These are phyloP conservation scores for Parietichytrium sp. DNA, from an alignment of 108 stramenopile genomes.

Conservation along the genomic window DNA sequence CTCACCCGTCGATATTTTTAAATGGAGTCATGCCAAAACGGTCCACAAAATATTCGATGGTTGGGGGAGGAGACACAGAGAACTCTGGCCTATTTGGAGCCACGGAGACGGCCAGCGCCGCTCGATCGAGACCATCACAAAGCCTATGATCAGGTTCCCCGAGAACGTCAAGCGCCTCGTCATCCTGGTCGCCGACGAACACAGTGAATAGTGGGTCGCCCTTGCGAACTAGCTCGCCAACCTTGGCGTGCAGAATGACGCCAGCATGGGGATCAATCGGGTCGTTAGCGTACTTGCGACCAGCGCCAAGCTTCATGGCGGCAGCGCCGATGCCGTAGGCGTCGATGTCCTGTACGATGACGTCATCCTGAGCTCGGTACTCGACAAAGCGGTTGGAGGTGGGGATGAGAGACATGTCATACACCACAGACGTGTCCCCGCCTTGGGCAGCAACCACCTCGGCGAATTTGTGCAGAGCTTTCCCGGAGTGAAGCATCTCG, in stretches of 20 bases:
- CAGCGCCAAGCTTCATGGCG: slow-evolving; percentile 69
- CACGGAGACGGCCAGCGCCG: neutral
- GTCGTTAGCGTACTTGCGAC: slow-evolving; percentile 64
- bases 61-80: neutral
- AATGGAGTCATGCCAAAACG: neutral
- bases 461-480: slow-evolving; percentile 65
- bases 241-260: slow-evolving; percentile 59
- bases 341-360: slow-evolving; percentile 60
- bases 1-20: too few species aligned
- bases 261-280: slow-evolving; percentile 67
- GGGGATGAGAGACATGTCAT: slow-evolving; percentile 48
- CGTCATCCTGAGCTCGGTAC: slow-evolving; percentile 49
- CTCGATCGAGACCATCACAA: neutral
- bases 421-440: slow-evolving; percentile 60
- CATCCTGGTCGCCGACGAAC: neutral
- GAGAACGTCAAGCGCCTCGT: neutral
- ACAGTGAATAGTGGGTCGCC: slow-evolving; percentile 62
- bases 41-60: slow-evolving; percentile 20
- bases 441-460: slow-evolving; percentile 77
- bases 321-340: slow-evolving; percentile 63
- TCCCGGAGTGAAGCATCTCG: slow-evolving; percentile 62
- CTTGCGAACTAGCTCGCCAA: slow-evolving; percentile 56
- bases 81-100: neutral
- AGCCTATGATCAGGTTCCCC: neutral
- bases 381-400: slow-evolving; percentile 45